Base-by-base conservation (phyloP, 2,329 filamentous ascomycete genomes). In the Alternaria consortialis region DNA sequence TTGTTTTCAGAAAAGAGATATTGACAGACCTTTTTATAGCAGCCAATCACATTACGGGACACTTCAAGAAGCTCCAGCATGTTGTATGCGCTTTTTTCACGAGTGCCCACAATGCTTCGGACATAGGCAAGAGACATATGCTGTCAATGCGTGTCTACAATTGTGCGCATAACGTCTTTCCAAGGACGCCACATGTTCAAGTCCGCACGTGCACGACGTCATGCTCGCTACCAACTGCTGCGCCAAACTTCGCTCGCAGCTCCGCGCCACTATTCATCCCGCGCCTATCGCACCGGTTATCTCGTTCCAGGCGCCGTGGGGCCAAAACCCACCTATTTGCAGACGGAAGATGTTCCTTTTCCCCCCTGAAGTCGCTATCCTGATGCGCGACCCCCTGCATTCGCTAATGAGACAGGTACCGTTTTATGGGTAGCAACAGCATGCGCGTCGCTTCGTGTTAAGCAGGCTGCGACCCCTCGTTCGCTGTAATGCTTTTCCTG, bases 341-440 rank as follows among this genome's bases (percentile, higher is more conserved):
- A 53, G n/a, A 13, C 31, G 27, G 29, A 25, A 11, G 25, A 32
- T n/a, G 31, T 50, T 50, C 36, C 36, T 32, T 50, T 40, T 42
- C n/a, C 36, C 58, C 57, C 58, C 58, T 57, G 53, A 53, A 13
- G 17, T 32, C 42, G 43, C 13, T 17, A 53, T 31, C 43, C 23
- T 39, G 25, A 53, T 61, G 58, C 27, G 42, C 20, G 20, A 20
- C 55, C 43, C 52, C 58, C 58, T 61, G 58, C 58, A 53, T 58
- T 29, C 40, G 36, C 54, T 34, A 52, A 48, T 53, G 59, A 62
- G 59, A 59, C 56, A 53, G 56, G 27, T 17, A 20, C 50, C 32
- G 59, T 61, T 52, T 43, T 50, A 39, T 46, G 55, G 56, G 36
- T 36, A 25, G 15, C 59, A 55, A 40, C 56, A 39, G 27, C 32